Evolutionary conservation across 164 flowering plant genomes (phyloP).

Genomic region (Magnolia sinica): DNA sequence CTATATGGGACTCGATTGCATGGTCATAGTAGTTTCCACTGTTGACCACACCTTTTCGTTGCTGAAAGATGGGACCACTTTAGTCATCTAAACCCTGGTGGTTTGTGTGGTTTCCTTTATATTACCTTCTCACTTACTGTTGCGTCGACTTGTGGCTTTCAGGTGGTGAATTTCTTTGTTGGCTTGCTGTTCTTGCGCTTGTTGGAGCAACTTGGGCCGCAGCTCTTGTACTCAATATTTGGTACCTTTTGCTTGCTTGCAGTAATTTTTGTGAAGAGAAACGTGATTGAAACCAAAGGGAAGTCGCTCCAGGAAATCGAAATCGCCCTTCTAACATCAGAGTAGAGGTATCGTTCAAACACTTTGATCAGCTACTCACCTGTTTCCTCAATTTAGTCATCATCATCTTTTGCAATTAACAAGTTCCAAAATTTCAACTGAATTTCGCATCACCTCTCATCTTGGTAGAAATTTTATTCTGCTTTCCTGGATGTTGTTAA

Average conservation of each 20-base stretch:
- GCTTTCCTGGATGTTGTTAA: too few relatives aligned
- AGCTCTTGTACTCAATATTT: conserved; percentile 62
- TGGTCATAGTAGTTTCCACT: background rate
- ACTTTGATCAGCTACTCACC: background rate
- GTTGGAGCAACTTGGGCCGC: conserved; percentile 77
- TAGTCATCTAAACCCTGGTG: background rate
- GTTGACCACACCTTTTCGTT: background rate
- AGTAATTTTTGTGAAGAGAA: conserved; percentile 72
- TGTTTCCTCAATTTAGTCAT: background rate
- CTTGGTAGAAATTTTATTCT: too few relatives aligned
- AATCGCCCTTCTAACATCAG: conserved; percentile 70
- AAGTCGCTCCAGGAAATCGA: conserved; percentile 94
- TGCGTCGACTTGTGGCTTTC: conserved; percentile 10
- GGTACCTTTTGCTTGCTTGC: conserved; percentile 64
- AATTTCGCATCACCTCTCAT: too few relatives aligned
- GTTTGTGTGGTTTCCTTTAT: background rate
- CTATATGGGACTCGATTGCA: background rate
- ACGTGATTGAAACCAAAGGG: conserved; percentile 93
- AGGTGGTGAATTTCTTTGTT: conserved; percentile 91
- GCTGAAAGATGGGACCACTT: background rate
- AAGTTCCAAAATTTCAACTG: too few relatives aligned
- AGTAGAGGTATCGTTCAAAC: background rate
- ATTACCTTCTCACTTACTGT: background rate
- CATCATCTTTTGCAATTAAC: too few relatives aligned
- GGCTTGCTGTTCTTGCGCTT: conserved; percentile 79